Conservation (phyloP, 805 yeast genomes). For the Ascoidea rubescens region DNA sequence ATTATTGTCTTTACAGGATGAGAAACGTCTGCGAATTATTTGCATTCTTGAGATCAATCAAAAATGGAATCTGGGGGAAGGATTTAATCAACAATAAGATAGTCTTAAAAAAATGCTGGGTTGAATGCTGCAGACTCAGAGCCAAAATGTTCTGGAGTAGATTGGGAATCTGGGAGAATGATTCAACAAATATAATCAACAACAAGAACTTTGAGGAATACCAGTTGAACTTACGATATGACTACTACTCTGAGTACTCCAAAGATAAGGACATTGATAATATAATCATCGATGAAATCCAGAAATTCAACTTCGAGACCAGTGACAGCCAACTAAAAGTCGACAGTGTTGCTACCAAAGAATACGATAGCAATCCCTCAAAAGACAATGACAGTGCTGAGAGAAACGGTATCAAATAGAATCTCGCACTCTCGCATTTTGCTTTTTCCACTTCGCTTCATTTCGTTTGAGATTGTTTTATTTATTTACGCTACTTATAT, state of each 20-base stretch:
- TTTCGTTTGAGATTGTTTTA: too few species aligned
- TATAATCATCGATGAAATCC: background rate
- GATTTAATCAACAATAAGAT: conserved; percentile 24
- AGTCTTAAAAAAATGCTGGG: conserved; percentile 41
- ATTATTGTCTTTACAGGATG: conserved; percentile 64
- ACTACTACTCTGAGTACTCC: background rate
- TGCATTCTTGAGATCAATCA: conserved; percentile 57
- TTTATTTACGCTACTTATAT: too few species aligned
- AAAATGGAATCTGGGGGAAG: conserved; percentile 42
- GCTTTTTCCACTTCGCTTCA: too few species aligned
- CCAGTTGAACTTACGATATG: background rate
- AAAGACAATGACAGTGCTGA: too few species aligned
- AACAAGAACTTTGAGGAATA: conserved; percentile 12
- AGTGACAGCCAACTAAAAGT: background rate
- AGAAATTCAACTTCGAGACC: too few species aligned
- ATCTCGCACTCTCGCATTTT: too few species aligned
- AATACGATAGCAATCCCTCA: too few species aligned
- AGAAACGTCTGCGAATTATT: conserved; percentile 76
- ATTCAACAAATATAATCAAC: conserved; percentile 18
- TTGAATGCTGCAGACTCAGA: conserved; percentile 47
- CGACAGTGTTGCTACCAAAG: background rate
- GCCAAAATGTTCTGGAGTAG: conserved; percentile 74
- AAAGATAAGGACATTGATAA: background rate
- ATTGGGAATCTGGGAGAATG: conserved; percentile 62
- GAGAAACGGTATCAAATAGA: too few species aligned